phyloP scores from a whole-genome alignment of 164 flowering plant species.

The Liriodendron chinense region DNA sequence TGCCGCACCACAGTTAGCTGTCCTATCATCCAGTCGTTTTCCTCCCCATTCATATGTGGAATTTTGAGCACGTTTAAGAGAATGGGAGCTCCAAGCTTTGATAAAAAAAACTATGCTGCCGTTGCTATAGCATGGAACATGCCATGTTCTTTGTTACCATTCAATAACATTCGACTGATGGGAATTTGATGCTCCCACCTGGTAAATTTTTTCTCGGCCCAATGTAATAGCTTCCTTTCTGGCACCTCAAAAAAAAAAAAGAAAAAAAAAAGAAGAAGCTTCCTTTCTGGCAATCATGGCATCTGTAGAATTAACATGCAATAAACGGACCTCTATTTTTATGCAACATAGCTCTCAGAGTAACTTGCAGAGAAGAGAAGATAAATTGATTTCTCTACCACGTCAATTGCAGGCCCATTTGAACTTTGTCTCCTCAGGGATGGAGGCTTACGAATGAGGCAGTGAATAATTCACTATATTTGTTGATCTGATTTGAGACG shows the following conservation, averaged over 20 bases:
- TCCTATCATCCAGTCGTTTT: background rate
- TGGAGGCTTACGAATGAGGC: no score
- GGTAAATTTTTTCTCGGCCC: background rate
- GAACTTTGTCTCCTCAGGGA: no score
- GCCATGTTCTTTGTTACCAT: background rate
- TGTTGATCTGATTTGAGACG: no score
- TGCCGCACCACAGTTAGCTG: background rate
- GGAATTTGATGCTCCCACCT: background rate
- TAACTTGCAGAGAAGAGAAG: background rate
- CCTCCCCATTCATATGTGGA: background rate
- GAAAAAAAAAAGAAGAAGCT: no score
- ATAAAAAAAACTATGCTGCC: background rate
- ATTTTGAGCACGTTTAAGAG: background rate
- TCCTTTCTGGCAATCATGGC: background rate
- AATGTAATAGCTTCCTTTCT: background rate
- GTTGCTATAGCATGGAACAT: background rate
- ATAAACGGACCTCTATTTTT: background rate
- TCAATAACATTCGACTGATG: background rate
- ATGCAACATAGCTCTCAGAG: background rate
- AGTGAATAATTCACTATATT: no score
- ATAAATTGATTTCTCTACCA: background rate
- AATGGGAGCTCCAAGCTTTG: background rate
- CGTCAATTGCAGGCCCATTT: background rate
- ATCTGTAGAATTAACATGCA: background rate
- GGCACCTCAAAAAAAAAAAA: no score